Percentiles rank a stretch among this genome's conserved stretches.
These are phyloP conservation scores for Alternaria postmessia DNA, from an alignment of 2,329 filamentous ascomycete genomes.

Conservation along the genomic window DNA sequence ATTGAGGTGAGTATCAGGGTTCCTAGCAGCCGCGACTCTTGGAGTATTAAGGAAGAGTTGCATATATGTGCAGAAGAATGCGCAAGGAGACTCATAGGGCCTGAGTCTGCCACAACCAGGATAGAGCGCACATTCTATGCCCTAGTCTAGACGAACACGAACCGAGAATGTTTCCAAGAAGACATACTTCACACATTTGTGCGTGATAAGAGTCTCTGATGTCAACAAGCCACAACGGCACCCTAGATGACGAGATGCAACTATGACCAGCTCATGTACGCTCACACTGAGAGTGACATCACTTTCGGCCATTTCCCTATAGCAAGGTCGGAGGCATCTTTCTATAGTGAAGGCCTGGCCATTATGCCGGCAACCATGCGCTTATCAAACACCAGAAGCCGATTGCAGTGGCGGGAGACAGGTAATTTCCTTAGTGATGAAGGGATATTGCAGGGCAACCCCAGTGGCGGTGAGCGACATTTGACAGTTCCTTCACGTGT, in stretches of 20 bases:
- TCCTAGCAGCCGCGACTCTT: neutral
- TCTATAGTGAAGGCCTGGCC: neutral
- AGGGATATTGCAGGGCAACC: slow-evolving; percentile 20
- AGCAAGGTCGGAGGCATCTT: neutral
- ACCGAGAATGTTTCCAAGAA: neutral
- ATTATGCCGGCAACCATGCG: slow-evolving; percentile 12
- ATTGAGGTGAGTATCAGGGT: neutral
- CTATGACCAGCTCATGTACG: neutral
- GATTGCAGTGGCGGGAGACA: slow-evolving; percentile 3
- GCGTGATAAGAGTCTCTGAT: neutral
- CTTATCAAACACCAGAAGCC: slow-evolving; percentile 6
- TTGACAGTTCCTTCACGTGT: slow-evolving; percentile 14
- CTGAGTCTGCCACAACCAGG: neutral
- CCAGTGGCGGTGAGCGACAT: slow-evolving; percentile 19
- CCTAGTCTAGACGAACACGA: neutral
- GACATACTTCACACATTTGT: neutral
- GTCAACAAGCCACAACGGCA: neutral
- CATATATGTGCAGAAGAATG: neutral
- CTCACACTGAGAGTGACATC: slow-evolving; percentile 10
- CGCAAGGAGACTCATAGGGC: neutral
- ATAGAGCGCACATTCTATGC: neutral
- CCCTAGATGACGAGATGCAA: neutral
- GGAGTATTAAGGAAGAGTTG: neutral
- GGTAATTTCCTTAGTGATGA: slow-evolving; percentile 24
- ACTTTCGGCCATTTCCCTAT: neutral